Evolutionary conservation across 2,329 filamentous ascomycete genomes (phyloP), one percentile per base, ranked within the genome.

Genomic region (Xylariaceae sp.): DNA sequence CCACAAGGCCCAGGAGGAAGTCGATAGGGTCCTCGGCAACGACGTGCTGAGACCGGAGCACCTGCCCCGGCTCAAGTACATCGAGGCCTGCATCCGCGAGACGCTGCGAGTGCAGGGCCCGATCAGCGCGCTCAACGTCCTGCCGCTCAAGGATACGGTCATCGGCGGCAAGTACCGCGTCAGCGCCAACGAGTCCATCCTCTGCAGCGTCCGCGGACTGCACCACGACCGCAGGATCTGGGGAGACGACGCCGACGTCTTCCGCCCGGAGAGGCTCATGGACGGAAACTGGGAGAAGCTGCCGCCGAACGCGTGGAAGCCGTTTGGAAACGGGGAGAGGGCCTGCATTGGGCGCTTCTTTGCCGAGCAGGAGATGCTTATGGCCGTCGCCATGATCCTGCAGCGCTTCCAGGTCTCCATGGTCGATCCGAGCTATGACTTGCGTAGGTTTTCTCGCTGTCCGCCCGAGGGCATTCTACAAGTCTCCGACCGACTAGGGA

Each of bases 331-430:
- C 19, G 73, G 72, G 1, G 61, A 68, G 50, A 60, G 73, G 13
- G 69, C 56, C 4, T 76, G 73, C 43, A 75, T 76, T 26, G 72
- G 73, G 3, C 60, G 72, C 1, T 62, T 68, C 0, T 75, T 76
- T 39, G 71, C 72, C 0, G 72, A 69, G 66, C 72, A 76, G 50
- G 72, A 76, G 45, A 63, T 66, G 5, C 46, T 74, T 3, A 57
- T 76, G 7, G 54, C 55, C 17, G 51, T 50, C 9, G 75, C 78
- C 0, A 70, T 83, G 53, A 56, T 86, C 11, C 64, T 88, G 38
- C 83, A 86, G 51, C 83, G 80, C 51, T 86, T 88, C 62, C 73
- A 85, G 47, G 76, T 88, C 41, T 66, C 68, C 33, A 61, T 79
- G 41, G 73, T 73, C 24, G 73, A 88, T 45, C 74, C 81, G 0